Evolutionary conservation across 129 eudicot species (phyloP), one percentile per base, ranked within the genome.

Genomic region (Ambrosia artemisiifolia): DNA sequence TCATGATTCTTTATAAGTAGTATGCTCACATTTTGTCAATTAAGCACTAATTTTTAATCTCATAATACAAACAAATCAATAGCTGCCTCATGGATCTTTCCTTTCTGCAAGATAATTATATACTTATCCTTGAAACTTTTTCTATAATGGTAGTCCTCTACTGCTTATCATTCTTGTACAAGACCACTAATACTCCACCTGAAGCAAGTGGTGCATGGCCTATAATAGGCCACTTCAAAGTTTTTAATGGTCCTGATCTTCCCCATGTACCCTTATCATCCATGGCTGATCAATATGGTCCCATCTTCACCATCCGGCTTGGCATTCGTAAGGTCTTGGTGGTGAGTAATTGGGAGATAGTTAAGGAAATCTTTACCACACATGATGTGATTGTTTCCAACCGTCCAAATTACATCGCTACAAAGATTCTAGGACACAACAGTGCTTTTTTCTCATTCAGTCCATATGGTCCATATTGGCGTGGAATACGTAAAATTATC

Each of bases 191-290:
- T 40, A 13, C 42, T 60, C 24, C 85, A 43, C 87, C 87, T 3
- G 79, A 64, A 71, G 79, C 87, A 42, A 73, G 78, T 32, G 93
- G 93, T 43, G 77, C 82, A 65, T 74, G 89, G 85, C 89, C 88
- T 17, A 59, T 84, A 8, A 61, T 77, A 5, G 93, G 89, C 28
- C 89, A 84, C 56, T 64, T 47, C 14, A 75, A 75, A 24, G 57
- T 50, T n/a, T 75, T 75, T 40, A 51, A 18, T 32, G 19, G 38
- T 33, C n/a, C 72, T 9, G 33, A 65, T 35, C 79, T 47, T 59
- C 63, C 60, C 2, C 82, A 81, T 28, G 54, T 5, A 64, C 18
- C 46, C 14, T 38, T 38, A 8, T 38, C 43, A 38, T 38, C 8
- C 43, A 38, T 38, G 43, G 43, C 43, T 38, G 43, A 38, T 8